Evolutionary conservation across 2,329 filamentous ascomycete species (phyloP).

Genomic region (Colletotrichum camelliae): DNA sequence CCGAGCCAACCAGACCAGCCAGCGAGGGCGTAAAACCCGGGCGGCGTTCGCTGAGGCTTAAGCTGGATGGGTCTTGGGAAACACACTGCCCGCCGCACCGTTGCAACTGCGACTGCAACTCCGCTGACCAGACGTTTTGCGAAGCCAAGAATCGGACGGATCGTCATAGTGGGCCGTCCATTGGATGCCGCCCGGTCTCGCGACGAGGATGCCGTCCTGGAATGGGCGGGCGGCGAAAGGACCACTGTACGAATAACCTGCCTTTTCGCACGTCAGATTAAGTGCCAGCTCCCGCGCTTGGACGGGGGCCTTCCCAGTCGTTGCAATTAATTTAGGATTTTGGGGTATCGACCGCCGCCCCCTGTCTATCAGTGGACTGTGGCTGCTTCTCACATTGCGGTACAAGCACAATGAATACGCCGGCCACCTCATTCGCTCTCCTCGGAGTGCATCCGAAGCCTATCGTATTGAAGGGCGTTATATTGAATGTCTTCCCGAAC

Average conservation of each 20-base stretch:
- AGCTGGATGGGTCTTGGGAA: neutral
- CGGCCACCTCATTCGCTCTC: neutral
- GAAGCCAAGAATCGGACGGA: slow-evolving; percentile 1
- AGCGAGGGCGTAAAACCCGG: neutral
- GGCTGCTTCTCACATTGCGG: neutral
- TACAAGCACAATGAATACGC: neutral
- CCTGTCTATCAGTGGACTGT: slow-evolving; percentile 1
- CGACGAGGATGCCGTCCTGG: neutral
- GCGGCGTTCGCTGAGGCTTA: neutral
- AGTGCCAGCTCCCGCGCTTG: neutral
- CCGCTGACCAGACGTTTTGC: slow-evolving; percentile 2
- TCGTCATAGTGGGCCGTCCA: slow-evolving; percentile 6
- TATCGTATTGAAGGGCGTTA: neutral
- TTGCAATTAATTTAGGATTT: neutral
- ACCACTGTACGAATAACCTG: neutral
- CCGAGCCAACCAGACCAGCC: neutral
- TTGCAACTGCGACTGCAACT: neutral
- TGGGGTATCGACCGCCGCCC: neutral
- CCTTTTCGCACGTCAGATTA: neutral
- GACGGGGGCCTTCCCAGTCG: slow-evolving; percentile 1
- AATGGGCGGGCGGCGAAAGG: neutral
- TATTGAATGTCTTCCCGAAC: neutral
- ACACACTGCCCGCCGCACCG: neutral
- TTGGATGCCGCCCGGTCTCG: neutral
- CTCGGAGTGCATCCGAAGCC: neutral